Percentiles rank a stretch among this genome's conserved stretches.
These are phyloP conservation scores for Vigna hirtella DNA, from an alignment of 306 rosid genomes.

Conservation along the genomic window DNA sequence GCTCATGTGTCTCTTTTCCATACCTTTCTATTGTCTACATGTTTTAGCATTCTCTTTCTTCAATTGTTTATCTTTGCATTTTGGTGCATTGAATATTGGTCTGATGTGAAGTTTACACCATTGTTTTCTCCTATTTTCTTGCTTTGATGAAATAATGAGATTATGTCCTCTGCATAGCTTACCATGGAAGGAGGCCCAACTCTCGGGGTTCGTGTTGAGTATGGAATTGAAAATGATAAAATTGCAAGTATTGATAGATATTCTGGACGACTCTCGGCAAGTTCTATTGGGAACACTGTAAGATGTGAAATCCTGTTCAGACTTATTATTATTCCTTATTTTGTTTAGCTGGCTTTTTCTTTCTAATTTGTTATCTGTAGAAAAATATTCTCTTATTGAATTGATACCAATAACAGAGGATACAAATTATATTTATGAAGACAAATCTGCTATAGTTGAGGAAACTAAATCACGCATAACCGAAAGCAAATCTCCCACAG, in stretches of 20 bases:
- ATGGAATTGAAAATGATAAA: constrained; percentile 64
- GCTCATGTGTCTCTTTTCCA: background rate
- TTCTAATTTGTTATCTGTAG: constrained; percentile 14
- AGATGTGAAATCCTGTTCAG: constrained; percentile 51
- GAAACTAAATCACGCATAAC: no score
- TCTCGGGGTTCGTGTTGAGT: constrained; percentile 71
- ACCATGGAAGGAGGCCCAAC: constrained; percentile 90
- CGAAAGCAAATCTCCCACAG: no score
- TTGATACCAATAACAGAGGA: no score
- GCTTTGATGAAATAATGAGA: constrained; percentile 22
- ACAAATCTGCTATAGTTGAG: no score
- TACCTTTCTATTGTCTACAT: constrained; percentile 10
- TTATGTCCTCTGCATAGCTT: constrained; percentile 60
- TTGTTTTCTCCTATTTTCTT: constrained; percentile 16
- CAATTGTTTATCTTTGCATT: constrained; percentile 26
- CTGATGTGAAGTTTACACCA: constrained; percentile 16
- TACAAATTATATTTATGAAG: no score
- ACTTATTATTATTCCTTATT: constrained; percentile 14
- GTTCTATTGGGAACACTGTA: constrained; percentile 80
- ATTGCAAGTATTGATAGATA: constrained; percentile 72
- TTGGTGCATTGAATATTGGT: constrained; percentile 21
- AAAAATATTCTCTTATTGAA: no score
- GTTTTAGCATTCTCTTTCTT: constrained; percentile 20
- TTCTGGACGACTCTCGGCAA: constrained; percentile 74
- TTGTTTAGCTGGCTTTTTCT: background rate